Conservation (phyloP, 257 asterid genomes). For the Eustoma russellianum region DNA sequence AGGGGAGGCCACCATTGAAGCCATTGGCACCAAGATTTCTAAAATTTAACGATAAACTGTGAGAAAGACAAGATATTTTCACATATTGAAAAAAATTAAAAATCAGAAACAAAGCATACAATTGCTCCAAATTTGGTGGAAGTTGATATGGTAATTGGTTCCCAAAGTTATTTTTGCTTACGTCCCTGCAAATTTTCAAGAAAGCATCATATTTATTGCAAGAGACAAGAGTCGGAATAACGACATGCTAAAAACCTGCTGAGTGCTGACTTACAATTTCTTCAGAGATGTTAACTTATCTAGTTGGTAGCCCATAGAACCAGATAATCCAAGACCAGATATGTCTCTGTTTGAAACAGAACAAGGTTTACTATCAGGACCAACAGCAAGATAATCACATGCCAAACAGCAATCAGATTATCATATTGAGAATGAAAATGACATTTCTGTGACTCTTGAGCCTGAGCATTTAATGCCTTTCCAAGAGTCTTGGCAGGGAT, state of each 20-base stretch:
- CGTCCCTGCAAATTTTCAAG: conserved; percentile 52
- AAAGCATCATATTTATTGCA: conserved; percentile 21
- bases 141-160: conserved; percentile 54
- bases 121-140: conserved; percentile 36
- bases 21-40: conserved; percentile 37
- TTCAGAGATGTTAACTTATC: conserved; percentile 33
- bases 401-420: not conserved
- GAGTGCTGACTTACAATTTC: conserved; percentile 46
- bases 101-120: conserved; percentile 28
- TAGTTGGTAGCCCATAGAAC: conserved; percentile 45
- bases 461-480: conserved; percentile 64
- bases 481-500: conserved; percentile 80
- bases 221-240: conserved; percentile 1
- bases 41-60: conserved; percentile 5
- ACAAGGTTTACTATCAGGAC: not conserved
- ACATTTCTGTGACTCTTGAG: conserved; percentile 68
- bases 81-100: not conserved
- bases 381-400: not conserved
- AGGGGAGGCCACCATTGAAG: conserved; percentile 37
- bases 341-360: conserved; percentile 19
- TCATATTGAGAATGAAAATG: not conserved
- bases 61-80: not conserved
- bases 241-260: conserved; percentile 5
- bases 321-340: conserved; percentile 36
- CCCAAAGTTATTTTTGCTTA: conserved; percentile 51